These are phyloP conservation scores for Cyberlindnera maritima DNA, from an alignment of 805 yeast species.

Conservation along the genomic window DNA sequence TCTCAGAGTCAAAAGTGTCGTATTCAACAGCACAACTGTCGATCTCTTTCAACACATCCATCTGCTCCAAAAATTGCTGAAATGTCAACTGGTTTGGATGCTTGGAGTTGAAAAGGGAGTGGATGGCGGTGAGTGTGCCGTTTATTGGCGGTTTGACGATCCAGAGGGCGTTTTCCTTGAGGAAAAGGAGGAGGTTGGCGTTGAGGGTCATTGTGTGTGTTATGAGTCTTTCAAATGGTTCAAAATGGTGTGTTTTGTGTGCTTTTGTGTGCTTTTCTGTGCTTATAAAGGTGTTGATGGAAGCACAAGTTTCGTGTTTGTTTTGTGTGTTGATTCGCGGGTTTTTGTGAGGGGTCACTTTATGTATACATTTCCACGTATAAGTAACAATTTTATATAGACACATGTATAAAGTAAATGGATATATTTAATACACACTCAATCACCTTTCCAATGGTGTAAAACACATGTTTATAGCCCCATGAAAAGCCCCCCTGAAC, in stretches of 20 bases:
- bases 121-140: conserved; percentile 15
- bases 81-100: background rate
- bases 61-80: conserved; percentile 9
- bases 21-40: conserved; percentile 14
- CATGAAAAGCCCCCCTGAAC: too few relatives aligned
- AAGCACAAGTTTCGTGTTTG: background rate
- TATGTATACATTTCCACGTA: too few relatives aligned
- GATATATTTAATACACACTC: too few relatives aligned
- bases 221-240: too few relatives aligned
- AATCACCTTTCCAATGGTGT: too few relatives aligned
- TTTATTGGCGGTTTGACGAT: conserved; percentile 15
- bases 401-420: too few relatives aligned
- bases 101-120: conserved; percentile 14
- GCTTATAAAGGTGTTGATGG: too few relatives aligned
- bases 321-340: background rate
- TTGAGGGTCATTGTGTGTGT: background rate
- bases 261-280: too few relatives aligned
- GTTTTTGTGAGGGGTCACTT: too few relatives aligned
- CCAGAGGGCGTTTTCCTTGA: conserved; percentile 10
- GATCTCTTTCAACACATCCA: conserved; percentile 6
- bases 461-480: too few relatives aligned
- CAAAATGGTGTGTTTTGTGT: too few relatives aligned
- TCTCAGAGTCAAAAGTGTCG: conserved; percentile 1
- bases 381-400: too few relatives aligned
- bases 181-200: conserved; percentile 10